phyloP scores from a whole-genome alignment of 2,329 filamentous ascomycete genomes.

The Cladophialophora exuberans region DNA sequence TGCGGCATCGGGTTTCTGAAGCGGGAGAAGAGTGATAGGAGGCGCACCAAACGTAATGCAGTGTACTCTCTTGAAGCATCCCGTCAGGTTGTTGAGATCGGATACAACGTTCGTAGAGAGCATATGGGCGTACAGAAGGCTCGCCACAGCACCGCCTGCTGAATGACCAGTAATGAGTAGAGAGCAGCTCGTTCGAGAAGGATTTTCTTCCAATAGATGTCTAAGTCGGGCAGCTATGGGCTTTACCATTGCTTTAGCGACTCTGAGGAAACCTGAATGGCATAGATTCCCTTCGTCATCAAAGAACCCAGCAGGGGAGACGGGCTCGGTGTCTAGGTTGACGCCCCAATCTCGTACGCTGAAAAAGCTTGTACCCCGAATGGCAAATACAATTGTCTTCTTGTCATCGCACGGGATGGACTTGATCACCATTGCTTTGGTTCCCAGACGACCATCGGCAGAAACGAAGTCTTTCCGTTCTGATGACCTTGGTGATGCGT shows the following conservation, averaged over 20 bases:
- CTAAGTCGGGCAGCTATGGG: slow-evolving; percentile 73
- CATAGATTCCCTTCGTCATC: slow-evolving; percentile 78
- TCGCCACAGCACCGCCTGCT: slow-evolving; percentile 81
- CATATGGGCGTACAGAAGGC: slow-evolving; percentile 82
- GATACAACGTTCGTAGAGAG: slow-evolving; percentile 62
- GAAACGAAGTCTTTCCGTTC: slow-evolving; percentile 72
- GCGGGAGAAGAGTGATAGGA: slow-evolving; percentile 71
- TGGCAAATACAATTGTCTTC: slow-evolving; percentile 80
- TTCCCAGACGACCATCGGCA: slow-evolving; percentile 72
- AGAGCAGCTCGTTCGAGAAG: slow-evolving; percentile 65
- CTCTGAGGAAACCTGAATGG: slow-evolving; percentile 77
- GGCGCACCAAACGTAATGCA: slow-evolving; percentile 87
- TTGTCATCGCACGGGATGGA: slow-evolving; percentile 76
- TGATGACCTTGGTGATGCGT: slow-evolving; percentile 62
- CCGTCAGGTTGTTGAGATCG: slow-evolving; percentile 70
- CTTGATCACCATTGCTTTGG: slow-evolving; percentile 84
- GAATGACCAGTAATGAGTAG: slow-evolving; percentile 85
- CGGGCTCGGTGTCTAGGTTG: slow-evolving; percentile 72
- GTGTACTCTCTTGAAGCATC: slow-evolving; percentile 76
- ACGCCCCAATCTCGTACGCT: slow-evolving; percentile 86
- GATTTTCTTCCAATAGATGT: slow-evolving; percentile 72
- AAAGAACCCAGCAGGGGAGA: slow-evolving; percentile 69
- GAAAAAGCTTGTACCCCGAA: slow-evolving; percentile 69
- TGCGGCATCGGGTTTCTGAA: slow-evolving; percentile 59
- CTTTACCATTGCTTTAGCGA: slow-evolving; percentile 73